A percentile compares a stretch with the other conserved stretches of the same genome.
phyloP scores from a whole-genome alignment of 306 rosid genomes.

The Pueraria montana region DNA sequence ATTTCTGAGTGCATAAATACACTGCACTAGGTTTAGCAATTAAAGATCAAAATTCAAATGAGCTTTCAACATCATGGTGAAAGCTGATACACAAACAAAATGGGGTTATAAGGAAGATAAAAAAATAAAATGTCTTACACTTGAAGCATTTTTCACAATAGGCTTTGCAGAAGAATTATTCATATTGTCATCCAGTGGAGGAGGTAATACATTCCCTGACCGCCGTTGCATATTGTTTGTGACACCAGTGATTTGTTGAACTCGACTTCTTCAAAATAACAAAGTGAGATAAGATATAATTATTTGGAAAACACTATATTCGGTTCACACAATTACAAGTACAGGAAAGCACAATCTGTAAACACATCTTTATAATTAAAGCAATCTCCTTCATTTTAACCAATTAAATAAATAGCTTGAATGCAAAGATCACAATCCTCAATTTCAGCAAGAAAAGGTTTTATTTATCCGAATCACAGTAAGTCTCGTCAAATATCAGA shows the following conservation, averaged over 20 bases:
- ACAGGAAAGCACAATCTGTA: constrained; percentile 9
- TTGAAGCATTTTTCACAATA: constrained; percentile 65
- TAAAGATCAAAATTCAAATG: constrained; percentile 26
- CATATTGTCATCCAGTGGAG: constrained; percentile 77
- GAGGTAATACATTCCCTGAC: constrained; percentile 84
- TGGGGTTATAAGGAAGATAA: background rate
- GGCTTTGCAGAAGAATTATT: constrained; percentile 69
- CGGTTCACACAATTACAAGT: constrained; percentile 27
- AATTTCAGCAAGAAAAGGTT: constrained; percentile 4
- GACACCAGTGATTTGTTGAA: constrained; percentile 90
- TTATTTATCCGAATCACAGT: constrained; percentile 3
- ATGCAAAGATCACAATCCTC: background rate
- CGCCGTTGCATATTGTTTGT: constrained; percentile 77
- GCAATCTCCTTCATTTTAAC: background rate
- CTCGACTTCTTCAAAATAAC: constrained; percentile 85
- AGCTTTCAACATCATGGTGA: background rate
- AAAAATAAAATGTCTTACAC: constrained; percentile 67
- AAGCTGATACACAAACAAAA: background rate
- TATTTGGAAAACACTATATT: constrained; percentile 42
- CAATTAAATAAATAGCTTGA: constrained; percentile 5
- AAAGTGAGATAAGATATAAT: constrained; percentile 51
- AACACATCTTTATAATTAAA: constrained; percentile 7
- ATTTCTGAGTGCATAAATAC: constrained; percentile 11
- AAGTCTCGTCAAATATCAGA: constrained; percentile 8
- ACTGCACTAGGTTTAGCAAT: background rate